Evolutionary conservation across 2,329 filamentous ascomycete genomes (phyloP), one percentile per base, ranked within the genome.

Genomic region (Cladosporium sp.): DNA sequence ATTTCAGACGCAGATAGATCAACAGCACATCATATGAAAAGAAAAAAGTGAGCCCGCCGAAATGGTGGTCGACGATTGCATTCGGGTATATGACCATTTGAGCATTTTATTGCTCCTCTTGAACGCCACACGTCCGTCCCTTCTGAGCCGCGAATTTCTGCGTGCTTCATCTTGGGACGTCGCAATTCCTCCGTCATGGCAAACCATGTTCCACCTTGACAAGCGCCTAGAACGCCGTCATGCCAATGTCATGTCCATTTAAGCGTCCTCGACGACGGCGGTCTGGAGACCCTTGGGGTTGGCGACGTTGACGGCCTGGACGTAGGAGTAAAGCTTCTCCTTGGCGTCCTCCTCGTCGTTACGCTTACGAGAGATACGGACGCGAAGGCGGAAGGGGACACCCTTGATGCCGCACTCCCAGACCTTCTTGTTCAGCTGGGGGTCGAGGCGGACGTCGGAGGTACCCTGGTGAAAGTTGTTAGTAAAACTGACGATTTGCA

Each of bases 361-460:
- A 84, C 93, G 89, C 85, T 95, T 94, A 78, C 93, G 89, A 72
- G 90, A 95, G 79, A 98, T 96, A 78, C 94, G 90, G 72, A 98
- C 85, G 70, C 93, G 92, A 67, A 98, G 82, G 77, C 94, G 86
- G 87, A 86, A 97, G 65, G 92, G 89, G 64, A 96, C 91, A 70
- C 93, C 94, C 88, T 97, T 98, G 82, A 98, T 85, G 76, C 93
- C 93, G 71, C 86, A 81, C 79, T 98, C 93, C 93, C 93, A 98
- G 74, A 98, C 92, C 84, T 98, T 97, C 88, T 98, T 98, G 87
- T 98, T 98, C 71, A 98, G 80, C 79, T 93, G 87, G 70, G 93
- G 93, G 83, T 98, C 93, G 72, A 98, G 78, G 68, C 93, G 93
- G 78, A 98, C 93, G 73, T 98, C 93, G 69, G 82, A 77, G 78